Base-by-base conservation (phyloP, 2,329 filamentous ascomycete genomes). In the Neodidymelliopsis sp. region DNA sequence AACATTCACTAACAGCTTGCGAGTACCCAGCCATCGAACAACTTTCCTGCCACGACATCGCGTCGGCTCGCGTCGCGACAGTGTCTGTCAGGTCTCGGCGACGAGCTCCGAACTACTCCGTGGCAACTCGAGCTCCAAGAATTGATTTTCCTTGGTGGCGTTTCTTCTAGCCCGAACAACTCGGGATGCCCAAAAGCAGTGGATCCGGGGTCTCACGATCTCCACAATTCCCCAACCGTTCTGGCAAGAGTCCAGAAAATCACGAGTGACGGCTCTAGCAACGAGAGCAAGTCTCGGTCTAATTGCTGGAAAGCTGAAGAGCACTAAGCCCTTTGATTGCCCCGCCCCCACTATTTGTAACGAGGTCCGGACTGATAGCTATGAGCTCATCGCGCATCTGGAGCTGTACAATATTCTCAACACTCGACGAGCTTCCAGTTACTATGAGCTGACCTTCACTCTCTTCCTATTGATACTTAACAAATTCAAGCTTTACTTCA, bases 381-480 rank as follows among this genome's bases (percentile, higher is more conserved):
- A 71, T 71, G 70, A 70, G 66, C 66, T 72, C 67, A 72, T 70
- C 55, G 45, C 63, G 62, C 66, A 65, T 53, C 51, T 23, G 49
- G 50, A 64, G 60, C 59, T 65, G 51, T 64, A 34, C 36, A 58
- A 49, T 51, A 38, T 31, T 49, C 67, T 70, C 67, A 71, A 71
- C 67, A 69, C 49, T 61, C 56, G 52, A 35, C 39, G 24, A 40
- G 16, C 36, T 43, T 24, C 38, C 42, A 50, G 9, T 34, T 20
- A n/a, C 15, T 31, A 19, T 28, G 28, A 38, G 25, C 44, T 39
- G 30, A 34, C 24, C 20, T 13, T 24, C 7, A 8, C 27, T 33
- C 20, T 22, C 37, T 38, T 38, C 8, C 33, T 34, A 22, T 16
- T 37, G 10, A 31, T 27, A 28, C 16, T 8, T 4, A n/a, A 28